Evolutionary conservation across 768 basidiomycete genomes (phyloP).

Genomic region (Leccinum arenicola): DNA sequence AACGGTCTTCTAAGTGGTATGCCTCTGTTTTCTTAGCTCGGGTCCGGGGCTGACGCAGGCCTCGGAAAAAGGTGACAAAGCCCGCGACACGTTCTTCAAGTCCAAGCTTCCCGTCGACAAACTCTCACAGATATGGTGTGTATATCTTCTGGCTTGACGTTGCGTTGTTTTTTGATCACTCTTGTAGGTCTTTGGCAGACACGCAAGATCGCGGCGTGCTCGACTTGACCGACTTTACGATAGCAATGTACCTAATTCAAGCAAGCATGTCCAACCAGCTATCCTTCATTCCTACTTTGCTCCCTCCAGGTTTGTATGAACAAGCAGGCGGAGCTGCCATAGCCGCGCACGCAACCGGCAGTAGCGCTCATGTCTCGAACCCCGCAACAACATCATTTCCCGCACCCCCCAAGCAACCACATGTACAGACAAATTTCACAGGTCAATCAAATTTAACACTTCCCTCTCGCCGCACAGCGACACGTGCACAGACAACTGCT

Average conservation of each 20-base stretch:
- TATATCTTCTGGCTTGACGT: conserved; percentile 1
- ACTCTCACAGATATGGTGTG: conserved; percentile 90
- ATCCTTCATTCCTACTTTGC: conserved; percentile 62
- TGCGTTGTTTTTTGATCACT: background rate
- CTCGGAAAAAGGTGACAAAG: conserved; percentile 67
- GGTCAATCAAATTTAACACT: conserved; percentile 32
- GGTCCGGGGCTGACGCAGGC: background rate
- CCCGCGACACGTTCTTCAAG: conserved; percentile 87
- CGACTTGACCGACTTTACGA: conserved; percentile 87
- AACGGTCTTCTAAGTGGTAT: conserved; percentile 78
- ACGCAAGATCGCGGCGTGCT: conserved; percentile 88
- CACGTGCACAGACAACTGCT: conserved; percentile 18
- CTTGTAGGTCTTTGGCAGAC: conserved; percentile 85
- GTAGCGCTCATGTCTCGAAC: conserved; percentile 58
- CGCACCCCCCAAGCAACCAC: conserved; percentile 58
- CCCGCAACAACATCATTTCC: conserved; percentile 44
- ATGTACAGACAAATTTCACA: conserved; percentile 52
- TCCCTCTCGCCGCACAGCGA: conserved; percentile 21
- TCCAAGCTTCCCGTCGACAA: conserved; percentile 85
- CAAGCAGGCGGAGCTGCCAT: conserved; percentile 57
- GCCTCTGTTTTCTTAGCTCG: conserved; percentile 18
- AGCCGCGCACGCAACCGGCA: conserved; percentile 54
- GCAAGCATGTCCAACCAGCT: conserved; percentile 81
- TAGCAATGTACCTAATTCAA: conserved; percentile 97
- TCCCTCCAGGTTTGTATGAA: conserved; percentile 86